These are phyloP conservation scores for Claviceps purpurea DNA, from an alignment of 2,329 filamentous ascomycete species.

Conservation along the genomic window DNA sequence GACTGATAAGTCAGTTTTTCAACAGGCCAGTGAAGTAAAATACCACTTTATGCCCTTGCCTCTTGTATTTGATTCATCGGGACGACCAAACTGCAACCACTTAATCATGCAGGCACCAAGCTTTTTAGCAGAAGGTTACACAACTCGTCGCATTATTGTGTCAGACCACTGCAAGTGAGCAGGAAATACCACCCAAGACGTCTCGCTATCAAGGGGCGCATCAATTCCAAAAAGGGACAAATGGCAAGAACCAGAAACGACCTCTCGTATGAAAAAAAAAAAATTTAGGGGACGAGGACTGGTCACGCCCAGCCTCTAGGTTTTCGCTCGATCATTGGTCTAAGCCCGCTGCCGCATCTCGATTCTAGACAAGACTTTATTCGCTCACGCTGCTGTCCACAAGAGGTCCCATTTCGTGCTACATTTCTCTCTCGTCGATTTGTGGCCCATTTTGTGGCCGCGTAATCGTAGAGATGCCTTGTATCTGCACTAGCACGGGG, in stretches of 20 bases:
- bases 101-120: slow-evolving; percentile 3
- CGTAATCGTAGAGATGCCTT: no score
- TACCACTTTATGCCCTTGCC: not conserved
- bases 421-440: no score
- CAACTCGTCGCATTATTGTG: not conserved
- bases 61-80: not conserved
- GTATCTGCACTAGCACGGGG: not conserved
- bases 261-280: not conserved
- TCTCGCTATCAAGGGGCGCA: not conserved
- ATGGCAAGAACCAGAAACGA: not conserved
- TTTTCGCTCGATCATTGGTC: no score
- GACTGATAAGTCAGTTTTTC: not conserved
- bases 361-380: not conserved
- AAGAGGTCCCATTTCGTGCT: no score
- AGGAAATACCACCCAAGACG: not conserved
- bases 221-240: not conserved
- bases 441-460: no score
- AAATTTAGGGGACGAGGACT: no score
- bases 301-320: no score
- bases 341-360: not conserved
- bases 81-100: not conserved
- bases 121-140: slow-evolving; percentile 1
- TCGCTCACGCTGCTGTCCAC: not conserved
- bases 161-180: not conserved
- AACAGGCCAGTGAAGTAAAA: not conserved